phyloP scores from a whole-genome alignment of 2,329 filamentous ascomycete genomes.

The Ophiognomonia clavigignenti-juglandacearum region DNA sequence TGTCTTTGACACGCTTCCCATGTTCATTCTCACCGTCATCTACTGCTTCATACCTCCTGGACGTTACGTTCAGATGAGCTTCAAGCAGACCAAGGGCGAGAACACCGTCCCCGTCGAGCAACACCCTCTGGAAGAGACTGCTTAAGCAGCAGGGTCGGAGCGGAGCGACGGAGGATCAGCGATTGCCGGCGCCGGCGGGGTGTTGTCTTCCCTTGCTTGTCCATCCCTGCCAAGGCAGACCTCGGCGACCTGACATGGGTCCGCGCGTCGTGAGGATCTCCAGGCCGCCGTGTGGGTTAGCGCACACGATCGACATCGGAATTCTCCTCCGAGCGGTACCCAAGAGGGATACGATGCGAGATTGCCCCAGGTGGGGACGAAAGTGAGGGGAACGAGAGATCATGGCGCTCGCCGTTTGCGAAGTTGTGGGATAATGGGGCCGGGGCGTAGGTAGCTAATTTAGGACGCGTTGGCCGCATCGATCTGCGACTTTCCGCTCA shows the following conservation, averaged over 20 bases:
- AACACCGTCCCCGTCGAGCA: slow-evolving; percentile 1
- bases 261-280: not conserved
- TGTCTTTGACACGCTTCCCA: slow-evolving; percentile 28
- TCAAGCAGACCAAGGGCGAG: slow-evolving; percentile 22
- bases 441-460: too few species aligned
- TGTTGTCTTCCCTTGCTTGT: not conserved
- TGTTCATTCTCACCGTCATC: slow-evolving; percentile 22
- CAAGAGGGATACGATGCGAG: not conserved
- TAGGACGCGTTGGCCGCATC: too few species aligned
- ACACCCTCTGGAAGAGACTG: slow-evolving; percentile 2
- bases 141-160: not conserved
- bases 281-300: not conserved
- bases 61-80: slow-evolving; percentile 28
- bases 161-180: not conserved
- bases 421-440: too few species aligned
- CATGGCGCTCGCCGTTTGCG: too few species aligned
- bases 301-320: not conserved
- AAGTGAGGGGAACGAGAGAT: too few species aligned
- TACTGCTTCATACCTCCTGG: slow-evolving; percentile 27
- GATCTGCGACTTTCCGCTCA: too few species aligned
- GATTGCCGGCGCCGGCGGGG: not conserved
- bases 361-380: not conserved
- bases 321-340: not conserved
- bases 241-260: not conserved
- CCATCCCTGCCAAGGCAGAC: too few species aligned